Evolutionary conservation across 441 rosid species (phyloP), one percentile per base, ranked within the genome.

Genomic region (Breynia disticha): DNA sequence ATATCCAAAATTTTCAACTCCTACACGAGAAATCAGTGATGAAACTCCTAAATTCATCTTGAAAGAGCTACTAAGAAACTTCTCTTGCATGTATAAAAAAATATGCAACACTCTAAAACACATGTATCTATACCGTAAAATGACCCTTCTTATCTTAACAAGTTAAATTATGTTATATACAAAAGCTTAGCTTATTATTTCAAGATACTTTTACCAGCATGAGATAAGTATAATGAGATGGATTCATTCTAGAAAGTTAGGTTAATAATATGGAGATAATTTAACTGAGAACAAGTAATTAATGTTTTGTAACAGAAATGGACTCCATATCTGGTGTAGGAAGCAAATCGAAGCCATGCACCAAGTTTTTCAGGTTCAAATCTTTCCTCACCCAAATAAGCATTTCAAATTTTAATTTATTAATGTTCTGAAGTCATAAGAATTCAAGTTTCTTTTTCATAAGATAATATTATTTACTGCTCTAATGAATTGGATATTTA

Each of bases 281-380:
- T 63, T 46, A 73, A 79, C 87, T 79, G 66, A 87, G 72, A 76
- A 56, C 61, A 70, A 64, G 63, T 71, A 78, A 75, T 79, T 73
- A 91, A 87, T 83, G 66, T 86, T 65, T 73, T 84, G 86, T 48
- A 71, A 86, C 94, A 86, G 95, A 86, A 82, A 56, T 52, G 74
- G 80, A 79, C 66, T 67, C 76, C 61, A 67, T 76, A 59, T 67
- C 74, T 59, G 79, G 78, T 77, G 76, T 77, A 79, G 85, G 85
- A 74, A 79, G 82, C 85, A 79, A 79, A 79, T 76, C 67, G 73
- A 79, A 79, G 85, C 85, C 82, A 70, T 79, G 85, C 79, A 77
- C 85, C 68, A 79, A 79, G 65, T 79, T 77, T 79, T 79, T 67
- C 85, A 79, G 85, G 82, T 79, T 79, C 61, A 72, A 58, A 72